Evolutionary conservation across 2,329 filamentous ascomycete genomes (phyloP), one percentile per base, ranked within the genome.

Genomic region (Lecanosticta acicola): DNA sequence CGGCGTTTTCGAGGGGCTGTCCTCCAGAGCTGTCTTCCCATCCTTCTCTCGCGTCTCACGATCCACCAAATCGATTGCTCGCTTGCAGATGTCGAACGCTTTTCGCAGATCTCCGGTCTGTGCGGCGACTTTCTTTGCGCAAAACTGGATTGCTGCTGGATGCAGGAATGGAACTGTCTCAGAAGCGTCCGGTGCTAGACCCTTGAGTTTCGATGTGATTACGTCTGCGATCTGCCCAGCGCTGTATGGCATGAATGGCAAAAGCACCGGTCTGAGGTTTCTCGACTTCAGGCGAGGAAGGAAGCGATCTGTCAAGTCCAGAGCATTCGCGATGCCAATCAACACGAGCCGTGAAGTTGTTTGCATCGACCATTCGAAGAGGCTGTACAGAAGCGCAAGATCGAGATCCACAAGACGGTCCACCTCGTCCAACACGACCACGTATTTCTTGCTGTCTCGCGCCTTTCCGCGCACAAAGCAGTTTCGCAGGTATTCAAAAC

Each of bases 351-450:
- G 81, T 0, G 93, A 96, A 1, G 80, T 79, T 53, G 82, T 82
- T 51, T 87, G 80, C 60, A 98, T 73, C 1, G 93, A 94, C 90
- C 91, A 97, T 64, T 96, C 90, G 57, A 98, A 96, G n/a, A 98
- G 74, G 51, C 82, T 85, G 69, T 97, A 96, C 11, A 98, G 74
- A 44, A 93, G 84, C 57, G 94, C 88, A 48, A 93, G 73, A 57
- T 96, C 91, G 53, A 95, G 75, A 1, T 87, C 91, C 33, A 98
- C 75, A 40, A 98, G 82, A 61, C 94, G 87, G 61, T 98, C 93
- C 49, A 98, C 91, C 69, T 98, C 93, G 61, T 98, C 93, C 47
- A 98, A 73, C 1, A 88, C 85, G 21, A 98, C 81, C n/a, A 97
- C 66, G 61, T 85, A 94, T 10, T 86, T 77, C 32, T 65, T 64